A percentile compares a stretch with the other conserved stretches of the same genome.
Evolutionary conservation across 805 yeast species (phyloP).

Genomic region (Lipomyces kockii): DNA sequence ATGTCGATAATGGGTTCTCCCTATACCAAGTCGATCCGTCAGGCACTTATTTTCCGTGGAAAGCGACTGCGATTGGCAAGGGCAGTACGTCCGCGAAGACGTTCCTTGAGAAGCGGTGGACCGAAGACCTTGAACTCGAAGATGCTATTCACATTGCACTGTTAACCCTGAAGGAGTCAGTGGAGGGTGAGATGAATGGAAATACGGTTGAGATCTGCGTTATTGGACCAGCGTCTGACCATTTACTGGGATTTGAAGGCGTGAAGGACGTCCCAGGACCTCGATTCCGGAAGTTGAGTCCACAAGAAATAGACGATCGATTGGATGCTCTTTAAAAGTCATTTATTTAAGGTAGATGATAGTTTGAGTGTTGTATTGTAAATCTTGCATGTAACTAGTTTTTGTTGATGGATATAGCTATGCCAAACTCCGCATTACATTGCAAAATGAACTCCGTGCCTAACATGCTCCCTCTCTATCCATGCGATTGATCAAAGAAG

Average conservation of each 20-base stretch:
- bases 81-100: slow-evolving; percentile 97
- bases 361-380: slow-evolving; percentile 3
- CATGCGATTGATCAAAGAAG: neutral
- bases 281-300: slow-evolving; percentile 77
- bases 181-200: slow-evolving; percentile 97
- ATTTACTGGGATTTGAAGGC: slow-evolving; percentile 83
- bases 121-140: slow-evolving; percentile 93
- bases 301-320: slow-evolving; percentile 95
- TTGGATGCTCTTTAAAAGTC: slow-evolving; percentile 74
- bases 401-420: neutral
- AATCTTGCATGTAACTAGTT: neutral
- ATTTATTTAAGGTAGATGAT: neutral
- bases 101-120: slow-evolving; percentile 97
- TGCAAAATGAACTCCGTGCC: too few species aligned
- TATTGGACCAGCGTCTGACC: slow-evolving; percentile 81
- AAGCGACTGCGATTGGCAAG: slow-evolving; percentile 98
- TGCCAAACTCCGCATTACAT: neutral
- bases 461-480: neutral
- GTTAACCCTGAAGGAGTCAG: slow-evolving; percentile 90
- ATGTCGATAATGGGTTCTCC: slow-evolving; percentile 54
- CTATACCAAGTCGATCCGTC: slow-evolving; percentile 98
- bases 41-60: slow-evolving; percentile 98
- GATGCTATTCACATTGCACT: slow-evolving; percentile 98
- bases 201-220: slow-evolving; percentile 92
- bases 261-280: slow-evolving; percentile 82